phyloP scores from a whole-genome alignment of 2,329 filamentous ascomycete genomes.

The Cercospora berteroae region DNA sequence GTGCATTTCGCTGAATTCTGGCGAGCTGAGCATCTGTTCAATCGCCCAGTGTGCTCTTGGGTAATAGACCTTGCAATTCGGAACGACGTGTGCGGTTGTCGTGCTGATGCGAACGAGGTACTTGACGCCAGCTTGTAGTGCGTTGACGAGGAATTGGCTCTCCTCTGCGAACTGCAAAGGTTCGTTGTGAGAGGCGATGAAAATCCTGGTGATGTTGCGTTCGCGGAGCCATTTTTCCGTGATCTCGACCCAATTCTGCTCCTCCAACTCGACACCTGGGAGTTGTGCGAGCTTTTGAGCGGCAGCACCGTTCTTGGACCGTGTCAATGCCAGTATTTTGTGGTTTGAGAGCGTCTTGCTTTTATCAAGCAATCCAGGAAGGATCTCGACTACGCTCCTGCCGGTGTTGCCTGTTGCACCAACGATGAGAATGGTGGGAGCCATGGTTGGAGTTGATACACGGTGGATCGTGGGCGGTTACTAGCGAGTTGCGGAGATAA shows the following conservation, averaged over 20 bases:
- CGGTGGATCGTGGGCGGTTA: background rate
- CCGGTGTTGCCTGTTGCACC: constrained; percentile 14
- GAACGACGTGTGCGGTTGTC: constrained; percentile 39
- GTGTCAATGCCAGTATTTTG: constrained; percentile 38
- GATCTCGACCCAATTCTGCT: constrained; percentile 42
- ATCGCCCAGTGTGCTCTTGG: constrained; percentile 45
- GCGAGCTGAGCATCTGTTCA: constrained; percentile 38
- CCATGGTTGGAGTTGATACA: background rate
- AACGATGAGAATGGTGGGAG: constrained; percentile 11
- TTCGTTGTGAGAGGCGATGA: constrained; percentile 43
- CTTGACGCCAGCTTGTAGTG: constrained; percentile 40
- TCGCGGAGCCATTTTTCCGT: constrained; percentile 44
- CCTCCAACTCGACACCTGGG: constrained; percentile 38
- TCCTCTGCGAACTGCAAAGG: constrained; percentile 45
- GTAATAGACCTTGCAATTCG: constrained; percentile 40
- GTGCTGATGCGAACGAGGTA: constrained; percentile 48
- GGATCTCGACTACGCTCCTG: background rate
- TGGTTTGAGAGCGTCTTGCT: constrained; percentile 16
- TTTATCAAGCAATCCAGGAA: background rate
- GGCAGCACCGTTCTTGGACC: constrained; percentile 27
- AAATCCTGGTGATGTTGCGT: constrained; percentile 39
- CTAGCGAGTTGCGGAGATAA: background rate
- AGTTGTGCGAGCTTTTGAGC: constrained; percentile 37
- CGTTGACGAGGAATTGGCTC: constrained; percentile 39
- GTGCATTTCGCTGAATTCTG: constrained; percentile 38